These are phyloP conservation scores for Exobasidium cylindrosporum DNA, from an alignment of 1,284 basidiomycete genomes.

Conservation along the genomic window DNA sequence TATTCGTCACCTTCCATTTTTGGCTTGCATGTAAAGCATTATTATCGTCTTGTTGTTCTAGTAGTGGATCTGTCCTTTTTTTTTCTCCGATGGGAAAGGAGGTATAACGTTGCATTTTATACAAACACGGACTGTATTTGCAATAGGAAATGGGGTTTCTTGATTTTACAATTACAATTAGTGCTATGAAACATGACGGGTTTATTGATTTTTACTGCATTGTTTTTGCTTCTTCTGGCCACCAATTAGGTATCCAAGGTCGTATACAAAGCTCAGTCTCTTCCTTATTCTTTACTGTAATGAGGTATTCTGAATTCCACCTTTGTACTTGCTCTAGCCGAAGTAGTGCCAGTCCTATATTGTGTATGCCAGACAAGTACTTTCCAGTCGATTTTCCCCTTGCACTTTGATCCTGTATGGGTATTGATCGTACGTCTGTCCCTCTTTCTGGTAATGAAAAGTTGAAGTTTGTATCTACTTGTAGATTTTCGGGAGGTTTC, in stretches of 20 bases:
- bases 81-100: too few relatives aligned
- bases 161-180: not conserved
- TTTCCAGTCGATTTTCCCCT: constrained; percentile 44
- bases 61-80: not conserved
- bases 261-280: constrained; percentile 22
- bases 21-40: not conserved
- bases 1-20: too few relatives aligned
- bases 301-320: constrained; percentile 9
- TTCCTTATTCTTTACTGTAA: constrained; percentile 6
- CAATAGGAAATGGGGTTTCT: too few relatives aligned
- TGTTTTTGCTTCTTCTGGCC: constrained; percentile 24
- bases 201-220: not conserved
- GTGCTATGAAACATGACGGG: not conserved
- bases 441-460: not conserved
- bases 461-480: not conserved
- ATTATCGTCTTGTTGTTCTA: not conserved
- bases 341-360: constrained; percentile 41
- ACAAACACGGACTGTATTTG: too few relatives aligned
- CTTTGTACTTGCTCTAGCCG: constrained; percentile 43
- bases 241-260: constrained; percentile 39
- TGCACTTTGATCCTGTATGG: not conserved
- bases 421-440: not conserved
- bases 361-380: constrained; percentile 37
- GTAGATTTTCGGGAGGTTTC: not conserved
- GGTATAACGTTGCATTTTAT: too few relatives aligned